Conservation (phyloP, 2,329 filamentous ascomycete genomes). For the Sclerotinia nivalis region DNA sequence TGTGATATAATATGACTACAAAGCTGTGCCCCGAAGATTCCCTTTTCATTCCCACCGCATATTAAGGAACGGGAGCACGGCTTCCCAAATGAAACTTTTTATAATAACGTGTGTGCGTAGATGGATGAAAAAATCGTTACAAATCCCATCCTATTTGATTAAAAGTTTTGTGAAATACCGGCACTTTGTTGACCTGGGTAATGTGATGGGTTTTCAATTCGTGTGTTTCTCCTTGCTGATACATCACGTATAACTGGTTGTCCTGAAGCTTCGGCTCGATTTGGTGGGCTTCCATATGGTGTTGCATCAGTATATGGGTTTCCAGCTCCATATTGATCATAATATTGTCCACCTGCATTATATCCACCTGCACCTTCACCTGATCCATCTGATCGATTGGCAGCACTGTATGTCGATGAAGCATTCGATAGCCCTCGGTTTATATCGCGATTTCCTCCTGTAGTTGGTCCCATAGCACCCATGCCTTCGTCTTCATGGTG, state of each 20-base stretch:
- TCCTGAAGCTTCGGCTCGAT: conserved; percentile 49
- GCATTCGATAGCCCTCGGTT: conserved; percentile 91
- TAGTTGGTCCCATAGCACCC: conserved; percentile 74
- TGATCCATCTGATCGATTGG: conserved; percentile 70
- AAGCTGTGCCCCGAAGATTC: conserved; percentile 22
- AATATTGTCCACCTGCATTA: conserved; percentile 51
- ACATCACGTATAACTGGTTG: conserved; percentile 93
- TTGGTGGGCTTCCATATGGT: conserved; percentile 40
- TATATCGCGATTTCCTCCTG: conserved; percentile 71
- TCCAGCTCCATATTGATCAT: conserved; percentile 55
- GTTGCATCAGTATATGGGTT: conserved; percentile 56
- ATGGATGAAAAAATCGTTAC: conserved; percentile 14
- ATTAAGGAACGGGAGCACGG: conserved; percentile 19
- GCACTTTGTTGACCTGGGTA: conserved; percentile 84
- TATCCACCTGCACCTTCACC: conserved; percentile 49
- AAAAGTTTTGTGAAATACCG: conserved; percentile 97
- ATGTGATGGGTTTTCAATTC: conserved; percentile 87
- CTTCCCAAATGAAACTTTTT: conserved; percentile 29
- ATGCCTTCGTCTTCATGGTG: conserved; percentile 72
- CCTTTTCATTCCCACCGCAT: conserved; percentile 22
- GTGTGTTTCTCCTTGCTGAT: conserved; percentile 85
- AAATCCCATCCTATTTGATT: conserved; percentile 35
- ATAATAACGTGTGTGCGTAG: conserved; percentile 18
- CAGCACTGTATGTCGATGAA: conserved; percentile 90
- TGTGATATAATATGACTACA: conserved; percentile 36